phyloP scores from a whole-genome alignment of 768 basidiomycete species.

The Amyloporia xantha region DNA sequence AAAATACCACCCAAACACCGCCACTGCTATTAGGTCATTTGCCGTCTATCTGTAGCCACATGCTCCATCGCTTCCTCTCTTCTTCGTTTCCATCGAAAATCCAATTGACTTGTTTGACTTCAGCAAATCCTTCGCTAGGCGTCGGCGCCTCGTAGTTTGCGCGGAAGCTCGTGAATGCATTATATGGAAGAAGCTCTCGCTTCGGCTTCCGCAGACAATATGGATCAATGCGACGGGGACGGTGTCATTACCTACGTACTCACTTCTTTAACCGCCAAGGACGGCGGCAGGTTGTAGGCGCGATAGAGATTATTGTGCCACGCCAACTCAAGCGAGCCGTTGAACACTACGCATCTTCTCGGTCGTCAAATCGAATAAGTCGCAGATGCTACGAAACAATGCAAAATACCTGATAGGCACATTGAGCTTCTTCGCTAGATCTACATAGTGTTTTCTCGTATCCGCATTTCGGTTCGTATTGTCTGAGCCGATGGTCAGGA shows the following conservation, averaged over 20 bases:
- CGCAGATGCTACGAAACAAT: neutral
- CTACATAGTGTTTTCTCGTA: conserved; percentile 68
- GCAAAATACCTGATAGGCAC: conserved; percentile 48
- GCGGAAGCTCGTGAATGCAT: conserved; percentile 52
- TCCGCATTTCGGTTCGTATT: conserved; percentile 81
- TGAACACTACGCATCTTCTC: conserved; percentile 66
- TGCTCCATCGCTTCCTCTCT: conserved; percentile 65
- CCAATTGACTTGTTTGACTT: conserved; percentile 76
- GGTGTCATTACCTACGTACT: conserved; percentile 5
- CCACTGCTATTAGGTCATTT: conserved; percentile 30
- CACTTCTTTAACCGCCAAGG: conserved; percentile 37
- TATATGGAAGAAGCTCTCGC: conserved; percentile 51
- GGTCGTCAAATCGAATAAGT: neutral
- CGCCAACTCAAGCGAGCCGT: conserved; percentile 71
- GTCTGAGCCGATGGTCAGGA: conserved; percentile 39
- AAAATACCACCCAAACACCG: neutral
- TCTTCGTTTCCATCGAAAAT: conserved; percentile 70
- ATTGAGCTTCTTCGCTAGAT: conserved; percentile 49
- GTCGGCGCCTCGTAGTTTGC: conserved; percentile 62
- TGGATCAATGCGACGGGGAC: neutral
- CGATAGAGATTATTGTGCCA: conserved; percentile 95
- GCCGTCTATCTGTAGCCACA: conserved; percentile 81
- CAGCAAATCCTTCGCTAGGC: conserved; percentile 64
- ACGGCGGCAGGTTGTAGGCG: conserved; percentile 52
- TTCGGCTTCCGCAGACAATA: conserved; percentile 27